A percentile compares a stretch with the other conserved stretches of the same genome.
Evolutionary conservation across 2,329 filamentous ascomycete genomes (phyloP).

Genomic region (Helotiales sp.): DNA sequence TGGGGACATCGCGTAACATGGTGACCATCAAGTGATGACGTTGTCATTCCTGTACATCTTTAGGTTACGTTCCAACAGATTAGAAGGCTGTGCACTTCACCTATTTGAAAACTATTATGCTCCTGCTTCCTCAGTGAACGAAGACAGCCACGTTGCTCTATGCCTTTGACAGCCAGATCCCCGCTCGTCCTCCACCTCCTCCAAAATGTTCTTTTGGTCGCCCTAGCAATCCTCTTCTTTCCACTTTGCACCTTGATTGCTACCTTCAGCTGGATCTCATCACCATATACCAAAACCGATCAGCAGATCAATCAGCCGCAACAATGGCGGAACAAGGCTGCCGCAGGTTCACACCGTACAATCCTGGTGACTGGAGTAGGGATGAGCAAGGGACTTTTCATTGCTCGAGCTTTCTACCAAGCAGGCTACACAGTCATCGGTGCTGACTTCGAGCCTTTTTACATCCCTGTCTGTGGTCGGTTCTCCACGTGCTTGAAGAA

Average conservation of each 20-base stretch:
- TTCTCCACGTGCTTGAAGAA: slow-evolving; percentile 61
- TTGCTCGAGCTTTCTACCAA: slow-evolving; percentile 68
- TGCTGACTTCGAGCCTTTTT: slow-evolving; percentile 62
- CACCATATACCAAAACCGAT: slow-evolving; percentile 1
- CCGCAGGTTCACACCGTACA: slow-evolving; percentile 43
- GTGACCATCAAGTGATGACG: too few species aligned
- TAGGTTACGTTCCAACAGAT: too few species aligned
- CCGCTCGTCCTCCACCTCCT: slow-evolving; percentile 45
- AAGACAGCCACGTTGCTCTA: slow-evolving; percentile 9
- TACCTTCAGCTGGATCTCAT: slow-evolving; percentile 17
- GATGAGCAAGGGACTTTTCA: slow-evolving; percentile 71
- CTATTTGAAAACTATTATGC: too few species aligned
- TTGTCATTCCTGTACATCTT: too few species aligned
- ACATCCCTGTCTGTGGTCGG: slow-evolving; percentile 57
- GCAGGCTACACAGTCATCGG: slow-evolving; percentile 73
- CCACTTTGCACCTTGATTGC: slow-evolving; percentile 22
- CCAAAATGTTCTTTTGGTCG: slow-evolving; percentile 53
- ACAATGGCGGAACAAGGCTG: slow-evolving; percentile 3
- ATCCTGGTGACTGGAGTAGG: slow-evolving; percentile 75
- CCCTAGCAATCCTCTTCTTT: slow-evolving; percentile 11
- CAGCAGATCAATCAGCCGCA: slow-evolving; percentile 7
- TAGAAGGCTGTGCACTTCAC: too few species aligned
- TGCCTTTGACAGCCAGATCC: slow-evolving; percentile 25
- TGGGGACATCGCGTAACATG: too few species aligned
- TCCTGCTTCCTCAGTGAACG: too few species aligned